Evolutionary conservation across 2,329 filamentous ascomycete species (phyloP).

Genomic region (Raffaelea ambrosiae): DNA sequence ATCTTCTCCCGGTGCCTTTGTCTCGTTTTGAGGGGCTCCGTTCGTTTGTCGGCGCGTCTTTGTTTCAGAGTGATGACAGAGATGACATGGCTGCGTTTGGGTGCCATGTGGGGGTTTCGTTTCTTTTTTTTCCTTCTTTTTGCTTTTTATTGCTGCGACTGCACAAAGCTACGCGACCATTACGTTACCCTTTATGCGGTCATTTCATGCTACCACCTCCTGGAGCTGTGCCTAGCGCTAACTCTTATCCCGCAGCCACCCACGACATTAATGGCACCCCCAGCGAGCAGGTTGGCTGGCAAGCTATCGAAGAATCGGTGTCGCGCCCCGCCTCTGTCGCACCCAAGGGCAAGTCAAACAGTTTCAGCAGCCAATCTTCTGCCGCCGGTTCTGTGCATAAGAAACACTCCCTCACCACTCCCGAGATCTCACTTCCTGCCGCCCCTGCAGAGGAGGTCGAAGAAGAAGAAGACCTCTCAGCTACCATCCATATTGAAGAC

Average conservation of each 20-base stretch:
- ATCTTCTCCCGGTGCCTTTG: too few relatives aligned
- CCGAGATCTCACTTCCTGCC: slow-evolving; percentile 21
- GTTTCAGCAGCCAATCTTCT: slow-evolving; percentile 12
- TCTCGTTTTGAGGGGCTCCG: not conserved
- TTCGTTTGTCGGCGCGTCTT: too few relatives aligned
- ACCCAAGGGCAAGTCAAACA: slow-evolving; percentile 8
- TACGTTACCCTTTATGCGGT: too few relatives aligned
- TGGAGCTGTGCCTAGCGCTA: too few relatives aligned
- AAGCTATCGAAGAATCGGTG: slow-evolving; percentile 76
- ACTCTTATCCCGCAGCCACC: slow-evolving; percentile 44
- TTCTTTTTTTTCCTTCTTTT: not conserved
- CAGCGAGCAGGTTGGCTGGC: slow-evolving; percentile 83
- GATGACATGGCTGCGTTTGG: too few relatives aligned
- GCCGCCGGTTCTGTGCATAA: slow-evolving; percentile 21
- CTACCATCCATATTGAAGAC: slow-evolving; percentile 69
- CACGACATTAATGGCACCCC: slow-evolving; percentile 63
- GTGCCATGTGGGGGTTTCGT: not conserved
- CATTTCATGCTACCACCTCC: too few relatives aligned
- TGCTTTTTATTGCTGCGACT: not conserved
- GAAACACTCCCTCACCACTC: slow-evolving; percentile 11
- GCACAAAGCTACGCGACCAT: too few relatives aligned
- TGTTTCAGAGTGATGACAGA: too few relatives aligned
- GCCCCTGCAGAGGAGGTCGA: slow-evolving; percentile 36
- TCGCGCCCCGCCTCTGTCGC: slow-evolving; percentile 39
- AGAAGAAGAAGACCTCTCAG: slow-evolving; percentile 13